A percentile compares a stretch with the other conserved stretches of the same genome.
Evolutionary conservation across 352 stramenopile genomes (phyloP).

Genomic region (Pythium guiyangense): DNA sequence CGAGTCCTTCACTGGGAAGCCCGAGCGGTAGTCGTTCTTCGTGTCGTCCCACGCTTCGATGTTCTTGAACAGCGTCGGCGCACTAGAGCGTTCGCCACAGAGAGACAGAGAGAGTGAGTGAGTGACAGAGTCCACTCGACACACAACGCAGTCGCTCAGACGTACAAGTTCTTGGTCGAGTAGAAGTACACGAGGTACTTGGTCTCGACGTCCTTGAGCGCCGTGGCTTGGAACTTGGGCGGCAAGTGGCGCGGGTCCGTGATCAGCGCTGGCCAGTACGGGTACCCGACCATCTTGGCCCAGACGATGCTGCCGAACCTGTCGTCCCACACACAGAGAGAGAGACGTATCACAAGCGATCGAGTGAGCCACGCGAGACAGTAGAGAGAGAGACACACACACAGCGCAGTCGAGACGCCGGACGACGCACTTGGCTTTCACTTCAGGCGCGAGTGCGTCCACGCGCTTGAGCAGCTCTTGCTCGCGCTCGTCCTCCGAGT

Average conservation of each 20-base stretch:
- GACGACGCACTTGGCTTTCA: conserved; percentile 44
- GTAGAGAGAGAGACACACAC: background rate
- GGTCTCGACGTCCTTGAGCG: conserved; percentile 52
- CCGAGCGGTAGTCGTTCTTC: conserved; percentile 60
- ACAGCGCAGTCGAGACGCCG: background rate
- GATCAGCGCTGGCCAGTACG: conserved; percentile 79
- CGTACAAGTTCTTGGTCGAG: conserved; percentile 69
- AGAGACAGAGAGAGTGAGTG: conserved; percentile 1
- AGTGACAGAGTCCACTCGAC: background rate
- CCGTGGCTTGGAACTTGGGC: conserved; percentile 33
- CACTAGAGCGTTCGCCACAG: conserved; percentile 20
- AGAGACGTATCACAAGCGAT: background rate
- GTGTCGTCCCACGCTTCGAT: conserved; percentile 71
- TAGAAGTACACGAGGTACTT: conserved; percentile 83
- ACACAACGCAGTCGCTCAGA: background rate
- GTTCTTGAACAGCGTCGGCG: conserved; percentile 51
- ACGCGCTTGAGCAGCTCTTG: conserved; percentile 34
- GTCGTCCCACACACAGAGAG: background rate
- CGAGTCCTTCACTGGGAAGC: conserved; percentile 58
- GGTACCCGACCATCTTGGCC: conserved; percentile 79
- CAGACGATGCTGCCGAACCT: conserved; percentile 78
- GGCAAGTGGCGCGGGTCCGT: conserved; percentile 51
- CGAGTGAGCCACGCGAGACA: background rate
- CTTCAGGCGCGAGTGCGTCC: conserved; percentile 39
- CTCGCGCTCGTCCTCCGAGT: conserved; percentile 36